Conservation (phyloP, 495 filamentous ascomycete genomes). For the Gamarada debralockiae region DNA sequence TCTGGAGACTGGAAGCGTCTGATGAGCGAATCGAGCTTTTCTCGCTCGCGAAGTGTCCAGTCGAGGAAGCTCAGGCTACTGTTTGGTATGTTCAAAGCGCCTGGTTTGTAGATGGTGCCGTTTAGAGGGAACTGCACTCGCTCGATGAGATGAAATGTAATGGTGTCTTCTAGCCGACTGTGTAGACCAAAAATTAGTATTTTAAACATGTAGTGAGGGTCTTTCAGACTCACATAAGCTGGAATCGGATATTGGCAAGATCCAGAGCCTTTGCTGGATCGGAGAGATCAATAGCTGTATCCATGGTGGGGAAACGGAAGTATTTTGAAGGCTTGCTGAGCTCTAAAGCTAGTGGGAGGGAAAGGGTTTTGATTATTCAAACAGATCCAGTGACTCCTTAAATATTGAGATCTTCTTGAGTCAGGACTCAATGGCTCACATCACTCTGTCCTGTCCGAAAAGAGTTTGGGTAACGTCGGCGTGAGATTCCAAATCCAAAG, state of each 20-base stretch:
- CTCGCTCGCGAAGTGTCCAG: constrained; percentile 87
- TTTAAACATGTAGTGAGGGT: background rate
- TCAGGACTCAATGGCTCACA: no score
- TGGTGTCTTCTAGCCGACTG: constrained; percentile 96
- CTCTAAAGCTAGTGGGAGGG: background rate
- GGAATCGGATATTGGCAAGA: constrained; percentile 88
- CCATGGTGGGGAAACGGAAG: constrained; percentile 55
- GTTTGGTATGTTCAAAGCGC: constrained; percentile 76
- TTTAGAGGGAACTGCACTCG: constrained; percentile 96
- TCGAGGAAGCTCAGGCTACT: constrained; percentile 78
- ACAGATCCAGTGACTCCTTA: no score
- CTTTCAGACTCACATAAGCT: constrained; percentile 71
- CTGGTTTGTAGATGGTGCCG: constrained; percentile 76
- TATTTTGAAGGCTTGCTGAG: no score
- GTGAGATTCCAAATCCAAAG: no score
- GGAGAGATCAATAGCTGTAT: constrained; percentile 82
- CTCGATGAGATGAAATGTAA: constrained; percentile 97
- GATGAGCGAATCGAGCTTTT: constrained; percentile 87
- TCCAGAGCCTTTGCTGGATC: constrained; percentile 83
- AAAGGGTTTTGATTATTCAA: no score
- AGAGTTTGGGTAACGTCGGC: no score
- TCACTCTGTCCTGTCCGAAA: no score
- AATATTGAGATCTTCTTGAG: no score
- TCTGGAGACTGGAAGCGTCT: constrained; percentile 95
- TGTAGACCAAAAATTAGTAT: constrained; percentile 4